These are phyloP conservation scores for Lipomyces mesembrius DNA, from an alignment of 805 yeast species.

Conservation along the genomic window DNA sequence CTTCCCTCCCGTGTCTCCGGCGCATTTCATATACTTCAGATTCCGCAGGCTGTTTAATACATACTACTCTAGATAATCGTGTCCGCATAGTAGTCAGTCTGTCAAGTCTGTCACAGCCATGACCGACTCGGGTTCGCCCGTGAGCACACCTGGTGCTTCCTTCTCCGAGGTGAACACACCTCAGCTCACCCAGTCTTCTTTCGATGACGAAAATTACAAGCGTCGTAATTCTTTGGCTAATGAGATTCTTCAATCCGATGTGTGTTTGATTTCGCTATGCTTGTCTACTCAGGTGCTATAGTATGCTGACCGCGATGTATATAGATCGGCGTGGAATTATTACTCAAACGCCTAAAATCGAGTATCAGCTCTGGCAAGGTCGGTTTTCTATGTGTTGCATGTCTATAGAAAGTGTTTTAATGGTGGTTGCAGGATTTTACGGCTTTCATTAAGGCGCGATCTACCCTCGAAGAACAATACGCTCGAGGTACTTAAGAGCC, in stretches of 20 bases:
- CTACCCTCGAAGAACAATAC: slow-evolving; percentile 77
- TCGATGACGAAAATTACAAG: slow-evolving; percentile 19
- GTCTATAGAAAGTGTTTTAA: background rate
- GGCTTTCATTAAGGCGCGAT: slow-evolving; percentile 76
- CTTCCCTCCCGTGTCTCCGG: background rate
- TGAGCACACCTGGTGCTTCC: background rate
- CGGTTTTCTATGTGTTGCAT: background rate
- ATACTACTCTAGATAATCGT: background rate
- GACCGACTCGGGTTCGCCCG: slow-evolving; percentile 15
- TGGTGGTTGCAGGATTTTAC: slow-evolving; percentile 55
- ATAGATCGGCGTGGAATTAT: slow-evolving; percentile 70
- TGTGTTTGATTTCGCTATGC: slow-evolving; percentile 6
- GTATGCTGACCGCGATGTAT: background rate
- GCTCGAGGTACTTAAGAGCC: slow-evolving; percentile 31
- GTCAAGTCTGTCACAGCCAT: slow-evolving; percentile 2
- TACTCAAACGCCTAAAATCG: slow-evolving; percentile 75
- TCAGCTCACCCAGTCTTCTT: slow-evolving; percentile 1
- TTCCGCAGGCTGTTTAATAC: background rate
- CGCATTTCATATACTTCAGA: background rate
- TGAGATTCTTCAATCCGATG: slow-evolving; percentile 27
- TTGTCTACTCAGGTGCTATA: background rate
- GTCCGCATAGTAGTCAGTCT: background rate
- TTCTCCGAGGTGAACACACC: slow-evolving; percentile 2
- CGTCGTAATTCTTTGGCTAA: slow-evolving; percentile 5
- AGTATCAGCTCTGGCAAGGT: slow-evolving; percentile 80